Conservation (phyloP, 2,329 filamentous ascomycete genomes). For the Hortaea sp. region DNA sequence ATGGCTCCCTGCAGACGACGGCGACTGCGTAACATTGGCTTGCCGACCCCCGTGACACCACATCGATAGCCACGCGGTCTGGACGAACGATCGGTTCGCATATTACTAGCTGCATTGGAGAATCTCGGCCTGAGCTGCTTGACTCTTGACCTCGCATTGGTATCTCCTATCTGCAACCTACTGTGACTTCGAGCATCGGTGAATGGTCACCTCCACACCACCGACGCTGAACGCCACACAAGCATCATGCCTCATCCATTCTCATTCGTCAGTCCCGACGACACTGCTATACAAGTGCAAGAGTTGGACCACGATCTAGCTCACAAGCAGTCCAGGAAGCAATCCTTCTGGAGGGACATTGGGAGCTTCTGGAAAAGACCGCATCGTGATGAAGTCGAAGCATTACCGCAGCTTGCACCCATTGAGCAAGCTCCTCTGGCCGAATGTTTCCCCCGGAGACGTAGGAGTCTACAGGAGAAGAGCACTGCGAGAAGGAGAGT, state of each 20-base stretch:
- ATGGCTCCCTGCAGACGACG: not conserved
- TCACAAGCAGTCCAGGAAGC: slow-evolving; percentile 10
- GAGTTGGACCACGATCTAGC: slow-evolving; percentile 15
- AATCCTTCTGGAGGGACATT: slow-evolving; percentile 13
- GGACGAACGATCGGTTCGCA: not conserved
- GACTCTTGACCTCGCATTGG: too few species aligned
- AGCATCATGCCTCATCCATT: slow-evolving; percentile 21
- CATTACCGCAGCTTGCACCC: slow-evolving; percentile 13
- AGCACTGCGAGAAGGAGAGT: slow-evolving; percentile 19
- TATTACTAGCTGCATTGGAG: not conserved
- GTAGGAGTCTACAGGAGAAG: slow-evolving; percentile 15
- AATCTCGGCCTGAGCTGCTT: not conserved
- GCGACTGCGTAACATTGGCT: not conserved
- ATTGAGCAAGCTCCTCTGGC: slow-evolving; percentile 20
- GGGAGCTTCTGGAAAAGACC: slow-evolving; percentile 17
- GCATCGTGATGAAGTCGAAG: slow-evolving; percentile 18
- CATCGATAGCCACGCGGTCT: not conserved
- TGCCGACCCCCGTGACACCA: not conserved
- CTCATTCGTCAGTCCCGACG: slow-evolving; percentile 18
- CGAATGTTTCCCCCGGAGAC: slow-evolving; percentile 10
- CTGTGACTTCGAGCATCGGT: not conserved
- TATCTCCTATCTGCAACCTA: not conserved
- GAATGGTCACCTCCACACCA: slow-evolving; percentile 1
- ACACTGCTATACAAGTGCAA: slow-evolving; percentile 9
- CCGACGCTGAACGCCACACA: not conserved